Base-by-base conservation (phyloP, 768 basidiomycete species). In the Pleurotus tuoliensis region DNA sequence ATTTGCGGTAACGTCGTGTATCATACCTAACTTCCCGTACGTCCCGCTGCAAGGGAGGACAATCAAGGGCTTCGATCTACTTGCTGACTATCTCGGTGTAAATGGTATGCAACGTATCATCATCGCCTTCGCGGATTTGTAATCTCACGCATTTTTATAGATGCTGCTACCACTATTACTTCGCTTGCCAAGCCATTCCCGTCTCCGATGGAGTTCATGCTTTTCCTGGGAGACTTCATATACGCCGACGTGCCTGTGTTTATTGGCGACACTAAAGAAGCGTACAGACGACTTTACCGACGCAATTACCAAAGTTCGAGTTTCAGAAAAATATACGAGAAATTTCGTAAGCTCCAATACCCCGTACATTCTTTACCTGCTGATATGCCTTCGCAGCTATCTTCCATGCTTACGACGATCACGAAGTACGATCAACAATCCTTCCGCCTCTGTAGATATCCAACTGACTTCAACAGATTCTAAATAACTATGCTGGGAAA, bases 151-250 rank as follows among this genome's bases (percentile, higher is more conserved):
- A 11, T 34, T 11, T 9, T 11, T 34, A 8, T 34, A 34, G 30
- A 34, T 34, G 30, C 1, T 11, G 30, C 30, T 34, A 3, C 30
- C 30, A 34, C 30, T 11, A 11, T 34, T 34, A 34, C 30, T 34
- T 34, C 30, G 30, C 30, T 34, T 34, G 11, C 30, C 30, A 34
- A 34, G 9, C 30, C 30, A 8, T 22, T 44, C 13, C 5, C 41
- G n/a, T 44, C 69, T 18, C 72, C 72, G 3, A 69, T 78, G 4
- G 83, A 83, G 52, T 91, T 90, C 61, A 68, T 90, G 69, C 64
- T 89, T 5, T 82, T 90, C 66, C 69, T 90, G 48, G 88, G 88
- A 4, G 88, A 90, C 64, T 87, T 86, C 59, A 85, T 92, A 59
- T 89, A 90, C 60, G 84, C 85, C 1, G 88, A 90, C 61, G 82